Evolutionary conservation across 805 yeast genomes (phyloP), one percentile per base, ranked within the genome.

Genomic region (Yamadazyma laniorum): DNA sequence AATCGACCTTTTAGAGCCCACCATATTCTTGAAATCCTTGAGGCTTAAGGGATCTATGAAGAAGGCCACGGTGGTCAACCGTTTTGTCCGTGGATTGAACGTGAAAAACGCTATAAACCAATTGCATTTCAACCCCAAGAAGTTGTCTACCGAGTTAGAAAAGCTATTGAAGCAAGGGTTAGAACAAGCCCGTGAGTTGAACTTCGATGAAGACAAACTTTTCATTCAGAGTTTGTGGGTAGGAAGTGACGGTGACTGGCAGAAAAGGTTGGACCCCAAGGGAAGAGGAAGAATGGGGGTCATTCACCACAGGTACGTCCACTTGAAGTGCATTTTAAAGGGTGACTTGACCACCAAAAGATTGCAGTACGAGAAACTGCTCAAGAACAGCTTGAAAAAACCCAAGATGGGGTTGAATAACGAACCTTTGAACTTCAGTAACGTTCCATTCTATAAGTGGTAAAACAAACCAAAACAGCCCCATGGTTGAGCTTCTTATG

Each of bases 221-320:
- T 86, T 82, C 52, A 75, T 91, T 40, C 77, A 82, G 30, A 85
- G 85, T 54, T 78, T 89, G 42, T 91, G 97, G 97, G 80, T 80
- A 18, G 97, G 96, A 29, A 80, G 89, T 40, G 98, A 91, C 60
- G 96, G 95, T 15, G 55, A 63, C 35, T 79, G 84, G 81, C 52
- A 56, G 19, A 82, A 78, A 59, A 75, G 93, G 58, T 61, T 80
- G 7, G 96, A 91, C 51, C 72, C 75, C 56, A 89, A 88, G 67
- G 96, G 93, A 47, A 80, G 98, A 67, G 96, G 96, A 47, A 79
- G 96, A 61, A 72, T 77, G 15, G 98, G 98, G 57, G 63, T 85
- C 40, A 74, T 85, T 35, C 74, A 72, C 22, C 93, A 86, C 54
- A 79, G 85, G 44, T 84, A 76, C 58, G 80, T 88, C 36, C 95